phyloP scores from a whole-genome alignment of 306 rosid species.

The Citrullus amarus region DNA sequence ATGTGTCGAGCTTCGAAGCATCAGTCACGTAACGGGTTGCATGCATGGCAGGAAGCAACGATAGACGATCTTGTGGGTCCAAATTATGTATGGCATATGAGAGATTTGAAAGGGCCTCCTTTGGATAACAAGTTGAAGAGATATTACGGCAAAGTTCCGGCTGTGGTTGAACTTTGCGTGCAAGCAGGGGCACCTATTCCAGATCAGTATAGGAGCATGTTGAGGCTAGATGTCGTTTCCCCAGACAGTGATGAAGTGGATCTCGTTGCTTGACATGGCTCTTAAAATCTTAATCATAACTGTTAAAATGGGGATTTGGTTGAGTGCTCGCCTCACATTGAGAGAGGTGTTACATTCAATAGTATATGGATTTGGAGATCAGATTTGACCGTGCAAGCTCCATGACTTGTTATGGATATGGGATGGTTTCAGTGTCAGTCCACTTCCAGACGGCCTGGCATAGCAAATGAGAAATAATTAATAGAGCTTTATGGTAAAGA shows the following conservation, averaged over 20 bases:
- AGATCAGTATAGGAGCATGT: slow-evolving; percentile 53
- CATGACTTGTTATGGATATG: too few relatives aligned
- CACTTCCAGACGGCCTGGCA: too few relatives aligned
- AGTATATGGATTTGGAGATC: too few relatives aligned
- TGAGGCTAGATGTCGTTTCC: slow-evolving; percentile 81
- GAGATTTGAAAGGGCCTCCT: slow-evolving; percentile 39
- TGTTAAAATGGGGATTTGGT: too few relatives aligned
- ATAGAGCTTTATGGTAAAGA: too few relatives aligned
- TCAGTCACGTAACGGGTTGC: slow-evolving; percentile 77
- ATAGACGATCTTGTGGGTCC: slow-evolving; percentile 56
- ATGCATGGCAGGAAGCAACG: slow-evolving; percentile 88
- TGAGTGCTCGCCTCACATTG: too few relatives aligned
- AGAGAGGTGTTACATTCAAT: too few relatives aligned
- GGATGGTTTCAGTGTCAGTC: too few relatives aligned
- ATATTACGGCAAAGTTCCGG: slow-evolving; percentile 84
- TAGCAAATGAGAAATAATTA: too few relatives aligned
- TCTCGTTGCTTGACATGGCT: slow-evolving; percentile 34
- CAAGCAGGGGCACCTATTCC: slow-evolving; percentile 73
- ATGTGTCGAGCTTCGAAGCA: slow-evolving; percentile 82
- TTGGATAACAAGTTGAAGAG: slow-evolving; percentile 68
- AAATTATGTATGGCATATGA: slow-evolving; percentile 79
- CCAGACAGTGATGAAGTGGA: slow-evolving; percentile 39
- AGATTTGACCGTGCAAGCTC: too few relatives aligned
- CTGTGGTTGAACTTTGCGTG: slow-evolving; percentile 77
- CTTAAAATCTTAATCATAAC: too few relatives aligned